Conservation (phyloP, 306 rosid genomes). For the Lathyrus aphaca region DNA sequence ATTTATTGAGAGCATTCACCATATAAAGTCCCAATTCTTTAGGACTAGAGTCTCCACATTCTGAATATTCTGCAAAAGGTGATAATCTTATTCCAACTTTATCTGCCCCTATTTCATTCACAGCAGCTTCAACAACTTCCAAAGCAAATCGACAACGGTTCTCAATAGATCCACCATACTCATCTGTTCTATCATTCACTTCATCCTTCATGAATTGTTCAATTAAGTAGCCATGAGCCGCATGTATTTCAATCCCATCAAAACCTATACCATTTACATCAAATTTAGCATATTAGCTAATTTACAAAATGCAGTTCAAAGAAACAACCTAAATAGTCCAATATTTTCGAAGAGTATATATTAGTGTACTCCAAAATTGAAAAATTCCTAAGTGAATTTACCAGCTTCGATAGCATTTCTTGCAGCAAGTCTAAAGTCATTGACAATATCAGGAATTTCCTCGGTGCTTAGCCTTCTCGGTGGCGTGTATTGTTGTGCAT, state of each 20-base stretch:
- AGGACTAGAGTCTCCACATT: conserved; percentile 5
- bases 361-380: too few species aligned
- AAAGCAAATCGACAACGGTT: conserved; percentile 63
- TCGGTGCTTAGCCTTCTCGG: conserved; percentile 18
- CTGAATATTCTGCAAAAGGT: conserved; percentile 31
- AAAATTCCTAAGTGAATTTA: conserved; percentile 24
- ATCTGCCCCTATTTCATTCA: conserved; percentile 56
- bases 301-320: not conserved
- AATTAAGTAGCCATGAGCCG: conserved; percentile 65
- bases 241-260: conserved; percentile 82
- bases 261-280: conserved; percentile 51
- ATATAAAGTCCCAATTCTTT: conserved; percentile 21
- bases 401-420: conserved; percentile 65
- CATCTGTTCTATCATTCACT: conserved; percentile 62
- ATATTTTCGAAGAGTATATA: too few species aligned
- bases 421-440: conserved; percentile 39
- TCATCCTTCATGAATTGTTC: conserved; percentile 70
- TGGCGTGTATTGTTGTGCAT: conserved; percentile 44
- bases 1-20: conserved; percentile 26
- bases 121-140: conserved; percentile 61
- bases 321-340: too few species aligned
- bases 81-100: conserved; percentile 34
- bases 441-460: conserved; percentile 31
- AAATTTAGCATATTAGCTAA: not conserved
- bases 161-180: conserved; percentile 76